Base-by-base conservation (phyloP, 2,329 filamentous ascomycete species). In the Seiridium cupressi region DNA sequence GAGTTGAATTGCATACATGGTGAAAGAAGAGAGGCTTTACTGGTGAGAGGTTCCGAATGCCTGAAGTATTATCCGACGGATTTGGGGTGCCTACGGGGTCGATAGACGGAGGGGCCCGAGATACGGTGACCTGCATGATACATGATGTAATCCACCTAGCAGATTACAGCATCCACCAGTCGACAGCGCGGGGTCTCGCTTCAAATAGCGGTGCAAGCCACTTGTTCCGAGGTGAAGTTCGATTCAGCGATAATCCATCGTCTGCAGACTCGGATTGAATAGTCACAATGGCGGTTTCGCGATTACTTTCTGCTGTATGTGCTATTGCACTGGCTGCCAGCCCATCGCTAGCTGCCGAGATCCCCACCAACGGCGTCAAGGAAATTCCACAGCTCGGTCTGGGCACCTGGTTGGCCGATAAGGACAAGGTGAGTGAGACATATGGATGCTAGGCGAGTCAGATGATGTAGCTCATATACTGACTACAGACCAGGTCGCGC, bases 381-480 rank as follows among this genome's bases (percentile, higher is more conserved):
- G 65, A 68, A 2, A 73, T 73, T 62, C 70, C 70, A 11, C 36
- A 58, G 7, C 61, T 73, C 46, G 70, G 70, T 3, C 59, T 73
- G 35, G 70, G 70, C 1, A 72, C 70, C 7, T 73, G 70, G 70
- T 65, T 70, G 10, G 69, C 69, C 2, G 64, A 71, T 4, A 65
- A 55, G 40, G 62, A 64, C n/a, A 65, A 68, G 57, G 68, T 68
- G 61, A 34, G 46, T 40, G 42, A 18, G 42, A 31, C 34, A 26
- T 8, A 18, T 44, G 11, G 10, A 10, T 38, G 13, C 35, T 5
- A 8, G 18, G 5, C 11, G 26, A 57, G 1, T 47, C 5, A 38
- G 9, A n/a, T 38, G 18, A 26, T 26, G 18, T 26, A 26, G 9
- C 4, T 11, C 35, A 32, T 35, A 44, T 44, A 51, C 46, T 44